Percentiles rank a stretch among this genome's conserved stretches.
Conservation (phyloP, 306 rosid species). For the Inga laurina region DNA sequence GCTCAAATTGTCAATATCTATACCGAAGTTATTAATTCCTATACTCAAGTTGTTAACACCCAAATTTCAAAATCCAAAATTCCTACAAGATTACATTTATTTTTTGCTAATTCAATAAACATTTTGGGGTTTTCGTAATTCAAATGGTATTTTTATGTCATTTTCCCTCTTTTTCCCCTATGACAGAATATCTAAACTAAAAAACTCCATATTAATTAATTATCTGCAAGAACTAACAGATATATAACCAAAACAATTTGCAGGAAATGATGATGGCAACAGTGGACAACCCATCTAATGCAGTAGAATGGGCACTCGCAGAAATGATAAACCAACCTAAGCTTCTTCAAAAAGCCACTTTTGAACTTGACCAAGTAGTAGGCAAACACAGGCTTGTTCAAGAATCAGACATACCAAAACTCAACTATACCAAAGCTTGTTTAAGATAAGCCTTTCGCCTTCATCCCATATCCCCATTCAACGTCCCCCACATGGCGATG, state of each 20-base stretch:
- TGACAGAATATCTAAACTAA: neutral
- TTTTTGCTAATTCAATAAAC: too few relatives aligned
- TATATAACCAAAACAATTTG: neutral
- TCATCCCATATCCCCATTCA: neutral
- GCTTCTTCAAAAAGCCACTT: conserved; percentile 28
- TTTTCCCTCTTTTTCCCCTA: too few relatives aligned
- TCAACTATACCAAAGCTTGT: conserved; percentile 5
- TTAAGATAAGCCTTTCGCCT: conserved; percentile 13
- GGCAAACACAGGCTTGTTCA: conserved; percentile 44
- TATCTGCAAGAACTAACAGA: neutral
- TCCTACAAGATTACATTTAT: too few relatives aligned
- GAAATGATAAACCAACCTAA: conserved; percentile 52
- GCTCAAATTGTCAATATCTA: too few relatives aligned
- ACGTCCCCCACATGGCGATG: neutral
- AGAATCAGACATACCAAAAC: conserved; percentile 9
- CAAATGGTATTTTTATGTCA: too few relatives aligned
- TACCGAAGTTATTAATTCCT: too few relatives aligned
- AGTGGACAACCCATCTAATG: conserved; percentile 49
- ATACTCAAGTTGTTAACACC: too few relatives aligned
- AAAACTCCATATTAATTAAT: neutral
- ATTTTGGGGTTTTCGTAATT: too few relatives aligned
- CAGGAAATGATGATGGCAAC: conserved; percentile 42
- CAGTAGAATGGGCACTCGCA: conserved; percentile 52
- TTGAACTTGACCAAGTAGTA: conserved; percentile 43
- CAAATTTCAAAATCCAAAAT: too few relatives aligned